Evolutionary conservation across 2,329 filamentous ascomycete genomes (phyloP), one percentile per base, ranked within the genome.

Genomic region (Verticillium isaacii): DNA sequence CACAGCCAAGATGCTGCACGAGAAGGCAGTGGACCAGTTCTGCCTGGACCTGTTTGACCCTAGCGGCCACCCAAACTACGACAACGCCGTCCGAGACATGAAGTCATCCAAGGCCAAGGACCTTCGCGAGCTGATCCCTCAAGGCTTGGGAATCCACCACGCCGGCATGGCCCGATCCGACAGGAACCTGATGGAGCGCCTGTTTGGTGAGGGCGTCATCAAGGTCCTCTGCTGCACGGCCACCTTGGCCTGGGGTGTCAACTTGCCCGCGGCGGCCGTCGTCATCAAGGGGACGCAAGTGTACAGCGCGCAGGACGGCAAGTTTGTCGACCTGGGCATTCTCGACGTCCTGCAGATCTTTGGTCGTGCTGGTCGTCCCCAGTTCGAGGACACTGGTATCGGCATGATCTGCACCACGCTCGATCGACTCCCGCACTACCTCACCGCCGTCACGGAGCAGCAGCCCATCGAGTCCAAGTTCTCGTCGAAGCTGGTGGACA

Each of bases 141-240:
- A 97, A 72, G 96, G 95, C 1, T 86, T 99, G 65, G 95, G 95
- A 9, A 92, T 96, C 58, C 95, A 99, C 73, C 95, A 99, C 73
- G 95, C 95, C 6, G 96, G 96, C 60, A 97, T 99, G 92, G 89
- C 93, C 62, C 87, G 96, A 66, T 90, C 93, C 2, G 96, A 99
- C 74, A 85, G 95, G 65, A 99, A 99, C 68, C 78, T 97, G n/a
- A 92, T 97, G 81, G 96, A 99, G 74, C 87, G 92, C 19, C 83
- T 98, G 17, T 99, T 99, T 68, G 86, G 83, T 3, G 90, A 96
- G 67, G 96, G 95, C 32, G 89, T 98, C n/a, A 85, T 98, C 68
- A 97, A 95, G 74, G 93, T 99, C 1, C 88, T 99, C 25, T 98
- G 94, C 81, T 99, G 96, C 86, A 99, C 95, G 2, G 95, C 95